phyloP scores from a whole-genome alignment of 2,329 filamentous ascomycete genomes.

The Trichoderma sp. region DNA sequence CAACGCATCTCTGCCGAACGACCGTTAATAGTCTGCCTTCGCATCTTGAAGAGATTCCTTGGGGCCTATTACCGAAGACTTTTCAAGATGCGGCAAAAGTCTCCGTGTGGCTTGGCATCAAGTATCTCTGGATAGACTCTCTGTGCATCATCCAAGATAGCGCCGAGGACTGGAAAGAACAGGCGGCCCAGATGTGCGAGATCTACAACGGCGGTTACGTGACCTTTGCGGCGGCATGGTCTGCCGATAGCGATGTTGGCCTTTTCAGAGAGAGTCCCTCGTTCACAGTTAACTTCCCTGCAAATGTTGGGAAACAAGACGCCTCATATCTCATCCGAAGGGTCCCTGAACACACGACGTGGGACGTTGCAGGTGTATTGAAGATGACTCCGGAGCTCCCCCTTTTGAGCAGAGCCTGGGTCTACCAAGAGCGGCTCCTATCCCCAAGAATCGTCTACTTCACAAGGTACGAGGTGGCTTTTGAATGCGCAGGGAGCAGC shows the following conservation, averaged over 20 bases:
- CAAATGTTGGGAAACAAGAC: background rate
- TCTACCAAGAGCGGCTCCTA: slow-evolving; percentile 27
- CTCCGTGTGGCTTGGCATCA: slow-evolving; percentile 13
- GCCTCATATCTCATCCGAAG: slow-evolving; percentile 6
- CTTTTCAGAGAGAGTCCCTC: slow-evolving; percentile 2
- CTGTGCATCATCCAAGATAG: slow-evolving; percentile 36
- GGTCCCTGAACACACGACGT: slow-evolving; percentile 23
- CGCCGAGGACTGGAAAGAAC: slow-evolving; percentile 30
- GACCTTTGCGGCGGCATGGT: slow-evolving; percentile 19
- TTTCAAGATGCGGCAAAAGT: slow-evolving; percentile 17
- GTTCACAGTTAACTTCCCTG: background rate
- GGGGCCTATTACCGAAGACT: slow-evolving; percentile 16
- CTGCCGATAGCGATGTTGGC: slow-evolving; percentile 15
- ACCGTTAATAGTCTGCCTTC: background rate
- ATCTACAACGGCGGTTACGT: slow-evolving; percentile 31
- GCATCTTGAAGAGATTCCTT: slow-evolving; percentile 17
- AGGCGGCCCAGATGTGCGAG: slow-evolving; percentile 30
- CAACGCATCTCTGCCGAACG: slow-evolving; percentile 22
- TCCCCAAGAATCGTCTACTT: slow-evolving; percentile 26
- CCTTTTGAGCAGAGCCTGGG: slow-evolving; percentile 26
- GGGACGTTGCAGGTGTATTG: slow-evolving; percentile 2
- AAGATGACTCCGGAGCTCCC: slow-evolving; percentile 23
- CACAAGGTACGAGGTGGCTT: slow-evolving; percentile 18
- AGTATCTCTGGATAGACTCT: slow-evolving; percentile 37
- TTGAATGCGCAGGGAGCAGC: slow-evolving; percentile 15